Percentiles rank a stretch among this genome's conserved stretches.
Conservation (phyloP, 129 eudicot species). For the Centrapalus pauciflorus region DNA sequence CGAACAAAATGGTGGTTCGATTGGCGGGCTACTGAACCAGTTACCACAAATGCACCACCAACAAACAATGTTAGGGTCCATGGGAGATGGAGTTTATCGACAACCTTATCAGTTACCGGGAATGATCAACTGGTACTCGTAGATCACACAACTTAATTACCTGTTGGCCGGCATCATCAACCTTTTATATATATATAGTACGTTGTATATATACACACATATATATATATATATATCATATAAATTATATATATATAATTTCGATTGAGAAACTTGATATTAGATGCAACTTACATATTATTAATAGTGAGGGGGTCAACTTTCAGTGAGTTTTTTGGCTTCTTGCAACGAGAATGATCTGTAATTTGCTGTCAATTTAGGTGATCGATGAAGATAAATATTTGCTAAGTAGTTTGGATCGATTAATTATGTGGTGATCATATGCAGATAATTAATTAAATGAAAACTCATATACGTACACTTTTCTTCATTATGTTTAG, state of each 20-base stretch:
- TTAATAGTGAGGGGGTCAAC: slow-evolving; percentile 8
- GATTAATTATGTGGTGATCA: slow-evolving; percentile 9
- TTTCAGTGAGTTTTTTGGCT: slow-evolving; percentile 17
- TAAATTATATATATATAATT: not conserved
- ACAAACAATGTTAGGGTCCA: slow-evolving; percentile 48
- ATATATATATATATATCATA: slow-evolving; percentile 5
- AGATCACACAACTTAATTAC: slow-evolving; percentile 8
- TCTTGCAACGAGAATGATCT: slow-evolving; percentile 15
- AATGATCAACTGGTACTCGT: slow-evolving; percentile 71
- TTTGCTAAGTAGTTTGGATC: too few relatives aligned
- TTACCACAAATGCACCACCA: slow-evolving; percentile 46
- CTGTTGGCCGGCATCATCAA: too few relatives aligned
- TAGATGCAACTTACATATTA: slow-evolving; percentile 11
- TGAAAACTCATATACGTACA: slow-evolving; percentile 16
- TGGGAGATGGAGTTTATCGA: slow-evolving; percentile 59
- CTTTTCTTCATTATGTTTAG: not conserved
- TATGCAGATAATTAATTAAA: slow-evolving; percentile 17
- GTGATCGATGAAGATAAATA: not conserved
- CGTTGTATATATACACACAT: slow-evolving; percentile 7
- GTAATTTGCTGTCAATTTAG: slow-evolving; percentile 21
- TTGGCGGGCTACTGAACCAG: slow-evolving; percentile 45
- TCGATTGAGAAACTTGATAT: not conserved
- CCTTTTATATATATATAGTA: slow-evolving; percentile 6
- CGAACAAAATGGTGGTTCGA: slow-evolving; percentile 33
- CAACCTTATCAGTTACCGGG: slow-evolving; percentile 41